Evolutionary conservation across 257 asterid genomes (phyloP).

Genomic region (Nicotiana sylvestris): DNA sequence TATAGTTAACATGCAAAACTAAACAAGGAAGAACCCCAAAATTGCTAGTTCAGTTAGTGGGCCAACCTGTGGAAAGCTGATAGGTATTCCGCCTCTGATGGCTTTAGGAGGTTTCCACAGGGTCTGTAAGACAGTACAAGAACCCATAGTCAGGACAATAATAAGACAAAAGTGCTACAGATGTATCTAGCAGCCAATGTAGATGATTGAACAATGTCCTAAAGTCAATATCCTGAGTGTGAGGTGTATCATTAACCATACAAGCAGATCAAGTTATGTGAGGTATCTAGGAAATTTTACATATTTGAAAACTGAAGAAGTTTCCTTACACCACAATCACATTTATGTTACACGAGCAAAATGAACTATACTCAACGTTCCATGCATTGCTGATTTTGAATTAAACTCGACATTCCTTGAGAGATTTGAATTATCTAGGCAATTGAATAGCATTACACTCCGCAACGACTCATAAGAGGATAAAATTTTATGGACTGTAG

Average conservation of each 20-base stretch:
- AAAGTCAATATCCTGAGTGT: background rate
- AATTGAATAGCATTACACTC: background rate
- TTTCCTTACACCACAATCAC: background rate
- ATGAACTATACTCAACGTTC: background rate
- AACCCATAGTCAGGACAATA: slow-evolving; percentile 4
- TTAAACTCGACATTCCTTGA: background rate
- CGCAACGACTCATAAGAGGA: background rate
- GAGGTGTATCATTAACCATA: background rate
- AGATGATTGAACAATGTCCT: background rate
- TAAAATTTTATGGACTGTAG: background rate
- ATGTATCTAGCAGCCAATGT: background rate
- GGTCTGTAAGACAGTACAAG: slow-evolving; percentile 36
- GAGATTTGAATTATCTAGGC: background rate
- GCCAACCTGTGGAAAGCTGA: slow-evolving; percentile 77
- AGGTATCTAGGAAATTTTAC: background rate
- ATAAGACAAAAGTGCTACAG: background rate
- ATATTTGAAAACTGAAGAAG: background rate
- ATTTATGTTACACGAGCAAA: background rate
- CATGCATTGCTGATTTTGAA: background rate
- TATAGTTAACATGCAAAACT: slow-evolving; percentile 21
- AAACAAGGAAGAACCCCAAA: background rate
- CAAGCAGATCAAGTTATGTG: background rate
- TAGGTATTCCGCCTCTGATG: slow-evolving; percentile 56
- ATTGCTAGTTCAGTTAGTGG: slow-evolving; percentile 12
- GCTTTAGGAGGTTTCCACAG: slow-evolving; percentile 56